Evolutionary conservation across 164 flowering plant species (phyloP).

Genomic region (Cinnamomum micranthum): DNA sequence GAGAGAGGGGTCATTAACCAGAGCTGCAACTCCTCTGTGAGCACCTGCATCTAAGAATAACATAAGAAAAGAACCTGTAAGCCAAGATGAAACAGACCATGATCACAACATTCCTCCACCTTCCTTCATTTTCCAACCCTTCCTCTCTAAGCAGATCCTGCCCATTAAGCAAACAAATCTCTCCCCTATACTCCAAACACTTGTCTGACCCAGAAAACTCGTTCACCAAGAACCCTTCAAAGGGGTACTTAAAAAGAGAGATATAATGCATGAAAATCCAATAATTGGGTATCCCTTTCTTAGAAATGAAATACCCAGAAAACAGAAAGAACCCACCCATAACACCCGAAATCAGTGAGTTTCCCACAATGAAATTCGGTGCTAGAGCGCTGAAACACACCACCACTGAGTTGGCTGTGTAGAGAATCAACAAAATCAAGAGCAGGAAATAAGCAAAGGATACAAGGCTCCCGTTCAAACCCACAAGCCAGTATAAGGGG

Average conservation of each 20-base stretch:
- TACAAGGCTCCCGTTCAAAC: slow-evolving; percentile 44
- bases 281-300: slow-evolving; percentile 64
- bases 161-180: slow-evolving; percentile 56
- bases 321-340: slow-evolving; percentile 94
- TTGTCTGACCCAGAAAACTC: slow-evolving; percentile 66
- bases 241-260: slow-evolving; percentile 91
- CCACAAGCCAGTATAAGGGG: slow-evolving; percentile 91
- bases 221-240: slow-evolving; percentile 88
- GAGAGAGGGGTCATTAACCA: background rate
- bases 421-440: slow-evolving; percentile 75
- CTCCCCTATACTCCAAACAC: slow-evolving; percentile 75
- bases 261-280: slow-evolving; percentile 94
- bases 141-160: slow-evolving; percentile 75
- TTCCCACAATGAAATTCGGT: slow-evolving; percentile 92
- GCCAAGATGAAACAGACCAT: slow-evolving; percentile 73
- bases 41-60: slow-evolving; percentile 78
- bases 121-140: slow-evolving; percentile 63
- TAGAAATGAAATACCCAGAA: slow-evolving; percentile 91
- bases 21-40: slow-evolving; percentile 40
- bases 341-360: slow-evolving; percentile 78
- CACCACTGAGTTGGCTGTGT: slow-evolving; percentile 91
- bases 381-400: slow-evolving; percentile 91
- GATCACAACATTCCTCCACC: slow-evolving; percentile 71
- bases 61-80: slow-evolving; percentile 83
- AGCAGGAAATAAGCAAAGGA: slow-evolving; percentile 65